Evolutionary conservation across 2,329 filamentous ascomycete genomes (phyloP), one percentile per base, ranked within the genome.

Genomic region (Aspergillus costaricaensis): DNA sequence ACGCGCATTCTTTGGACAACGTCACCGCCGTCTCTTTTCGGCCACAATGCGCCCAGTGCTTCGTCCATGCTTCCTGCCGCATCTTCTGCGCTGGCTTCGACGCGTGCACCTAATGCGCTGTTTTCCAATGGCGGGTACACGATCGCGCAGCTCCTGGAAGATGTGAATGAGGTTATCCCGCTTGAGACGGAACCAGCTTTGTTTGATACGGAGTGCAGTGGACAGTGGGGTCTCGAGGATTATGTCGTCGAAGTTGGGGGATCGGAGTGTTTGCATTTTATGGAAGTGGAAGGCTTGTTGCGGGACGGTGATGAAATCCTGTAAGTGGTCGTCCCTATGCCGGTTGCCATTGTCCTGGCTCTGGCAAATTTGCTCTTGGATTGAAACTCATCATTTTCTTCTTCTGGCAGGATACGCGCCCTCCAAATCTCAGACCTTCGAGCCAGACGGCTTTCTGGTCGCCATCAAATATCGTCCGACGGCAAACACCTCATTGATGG

Each of bases 181-280:
- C 85, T 98, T 0, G 92, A 96, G 78, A 87, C 88, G 59, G 83
- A 83, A 43, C 68, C 71, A 2, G 70, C 60, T 19, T 59, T 68
- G 25, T 70, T 72, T 41, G 71, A 72, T 47, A 64, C 70, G 8
- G 72, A 74, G 39, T 68, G 63, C 43, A 76, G 75, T 51, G 76
- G 77, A 8, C 73, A 92, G 61, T 96, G 92, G 91, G 92, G 91
- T 0, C 78, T 96, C 3, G 93, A 97, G 70, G 91, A 97, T 73
- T 98, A 98, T 75, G 85, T 85, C 8, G 91, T 96, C 30, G 91
- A 96, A 75, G 82, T 96, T 3, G 83, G 83, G n/a, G 87, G 85
- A 49, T 97, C 91, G 66, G 94, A 98, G 77, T 95, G 91, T 68
- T 78, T 97, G 59, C 94, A 97, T 77, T 98, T 91, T 69, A 89